Conservation (phyloP, 2,329 filamentous ascomycete genomes). For the Aspergillus jensenii region DNA sequence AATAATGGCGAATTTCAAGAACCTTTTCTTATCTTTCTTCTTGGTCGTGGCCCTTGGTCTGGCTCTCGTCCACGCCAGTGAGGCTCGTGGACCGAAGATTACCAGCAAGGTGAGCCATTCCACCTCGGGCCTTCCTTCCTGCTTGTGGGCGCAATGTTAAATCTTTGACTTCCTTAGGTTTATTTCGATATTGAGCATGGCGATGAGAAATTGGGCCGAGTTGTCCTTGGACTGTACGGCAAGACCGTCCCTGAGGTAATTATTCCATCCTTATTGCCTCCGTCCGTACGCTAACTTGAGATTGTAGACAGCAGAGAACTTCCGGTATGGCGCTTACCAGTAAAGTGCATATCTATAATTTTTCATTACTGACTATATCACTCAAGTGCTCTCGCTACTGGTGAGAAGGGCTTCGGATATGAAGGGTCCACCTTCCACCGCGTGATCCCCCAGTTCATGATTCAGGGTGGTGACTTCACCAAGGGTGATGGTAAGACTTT, state of each 20-base stretch:
- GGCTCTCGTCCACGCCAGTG: slow-evolving; percentile 68
- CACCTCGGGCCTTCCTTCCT: neutral
- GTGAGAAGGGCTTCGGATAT: slow-evolving; percentile 68
- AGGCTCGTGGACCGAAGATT: slow-evolving; percentile 75
- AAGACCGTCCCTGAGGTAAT: slow-evolving; percentile 65
- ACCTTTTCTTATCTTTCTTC: slow-evolving; percentile 62
- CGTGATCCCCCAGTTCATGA: slow-evolving; percentile 71
- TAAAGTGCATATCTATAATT: neutral
- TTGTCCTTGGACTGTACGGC: slow-evolving; percentile 66
- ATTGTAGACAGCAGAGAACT: slow-evolving; percentile 63
- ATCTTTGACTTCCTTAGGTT: slow-evolving; percentile 43
- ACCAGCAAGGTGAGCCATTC: slow-evolving; percentile 70
- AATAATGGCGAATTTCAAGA: slow-evolving; percentile 36
- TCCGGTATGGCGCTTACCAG: slow-evolving; percentile 46
- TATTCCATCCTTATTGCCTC: neutral
- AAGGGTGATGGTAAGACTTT: slow-evolving; percentile 52
- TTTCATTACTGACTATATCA: slow-evolving; percentile 13
- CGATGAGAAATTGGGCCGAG: slow-evolving; percentile 59
- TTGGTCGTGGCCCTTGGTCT: slow-evolving; percentile 72
- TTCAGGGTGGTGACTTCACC: slow-evolving; percentile 69
- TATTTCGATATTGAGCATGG: slow-evolving; percentile 67
- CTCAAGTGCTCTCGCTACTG: slow-evolving; percentile 58
- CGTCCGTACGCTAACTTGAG: neutral
- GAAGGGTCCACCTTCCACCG: slow-evolving; percentile 68
- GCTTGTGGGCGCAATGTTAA: slow-evolving; percentile 12